These are phyloP conservation scores for Kuraishia hungarica DNA, from an alignment of 805 yeast species.

Conservation along the genomic window DNA sequence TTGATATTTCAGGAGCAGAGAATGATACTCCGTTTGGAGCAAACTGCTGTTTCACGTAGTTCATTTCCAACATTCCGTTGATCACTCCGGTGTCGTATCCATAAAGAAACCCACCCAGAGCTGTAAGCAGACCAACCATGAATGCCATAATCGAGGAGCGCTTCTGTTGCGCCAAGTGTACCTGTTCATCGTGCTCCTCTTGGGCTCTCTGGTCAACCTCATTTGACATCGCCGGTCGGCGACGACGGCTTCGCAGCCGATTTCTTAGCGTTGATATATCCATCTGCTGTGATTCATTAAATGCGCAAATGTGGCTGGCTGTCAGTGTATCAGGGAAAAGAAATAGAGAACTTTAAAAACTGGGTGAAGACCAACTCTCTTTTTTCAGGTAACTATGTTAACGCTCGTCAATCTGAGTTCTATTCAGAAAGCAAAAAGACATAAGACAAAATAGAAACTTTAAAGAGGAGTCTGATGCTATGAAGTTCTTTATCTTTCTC, in stretches of 20 bases:
- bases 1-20: slow-evolving; percentile 54
- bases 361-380: background rate
- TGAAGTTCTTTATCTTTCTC: background rate
- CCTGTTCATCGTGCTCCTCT: background rate
- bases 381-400: background rate
- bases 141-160: slow-evolving; percentile 55
- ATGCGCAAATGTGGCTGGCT: background rate
- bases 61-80: slow-evolving; percentile 73
- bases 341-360: no score
- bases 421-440: background rate
- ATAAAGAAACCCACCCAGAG: slow-evolving; percentile 84
- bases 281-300: background rate
- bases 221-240: background rate
- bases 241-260: background rate
- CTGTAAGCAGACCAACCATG: slow-evolving; percentile 71
- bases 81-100: slow-evolving; percentile 89
- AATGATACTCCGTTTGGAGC: slow-evolving; percentile 40
- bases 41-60: slow-evolving; percentile 48
- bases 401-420: background rate
- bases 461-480: background rate
- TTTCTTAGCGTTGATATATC: background rate
- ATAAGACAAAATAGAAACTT: background rate
- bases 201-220: background rate
- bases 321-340: background rate
- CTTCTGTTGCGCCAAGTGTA: slow-evolving; percentile 6